These are phyloP conservation scores for Corinectria fuckeliana DNA, from an alignment of 2,329 filamentous ascomycete genomes.

Conservation along the genomic window DNA sequence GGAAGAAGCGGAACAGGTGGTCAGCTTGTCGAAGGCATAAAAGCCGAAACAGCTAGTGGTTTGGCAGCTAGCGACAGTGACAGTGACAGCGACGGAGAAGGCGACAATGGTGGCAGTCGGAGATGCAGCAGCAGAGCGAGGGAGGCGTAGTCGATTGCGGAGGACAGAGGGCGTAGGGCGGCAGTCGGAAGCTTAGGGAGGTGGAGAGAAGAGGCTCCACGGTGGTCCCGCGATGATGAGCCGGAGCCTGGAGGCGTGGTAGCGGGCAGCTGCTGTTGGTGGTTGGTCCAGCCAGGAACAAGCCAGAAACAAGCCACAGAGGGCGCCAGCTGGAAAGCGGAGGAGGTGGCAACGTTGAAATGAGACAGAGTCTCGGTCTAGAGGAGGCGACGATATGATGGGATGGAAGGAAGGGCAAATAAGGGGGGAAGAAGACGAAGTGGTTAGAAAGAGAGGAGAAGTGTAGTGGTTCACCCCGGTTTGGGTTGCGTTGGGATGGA, in stretches of 20 bases:
- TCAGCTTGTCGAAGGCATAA: constrained; percentile 37
- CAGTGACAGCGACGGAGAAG: not conserved
- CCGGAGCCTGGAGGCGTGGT: not conserved
- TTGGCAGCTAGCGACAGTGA: constrained; percentile 5
- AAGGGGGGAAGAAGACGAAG: not conserved
- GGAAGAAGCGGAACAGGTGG: constrained; percentile 16
- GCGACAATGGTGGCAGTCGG: constrained; percentile 2
- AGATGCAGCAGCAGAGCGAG: constrained; percentile 1
- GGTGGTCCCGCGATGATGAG: constrained; percentile 19
- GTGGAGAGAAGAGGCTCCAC: constrained; percentile 6
- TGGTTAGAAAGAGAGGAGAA: not conserved
- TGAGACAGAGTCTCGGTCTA: constrained; percentile 29
- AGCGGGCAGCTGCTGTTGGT: not conserved
- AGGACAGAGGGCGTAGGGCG: not conserved
- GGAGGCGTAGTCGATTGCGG: constrained; percentile 3
- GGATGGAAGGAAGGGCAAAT: constrained; percentile 1
- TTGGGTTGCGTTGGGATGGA: not conserved
- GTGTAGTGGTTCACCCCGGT: not conserved
- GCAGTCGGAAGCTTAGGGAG: constrained; percentile 11
- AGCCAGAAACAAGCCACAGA: constrained; percentile 25
- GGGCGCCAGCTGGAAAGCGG: constrained; percentile 4
- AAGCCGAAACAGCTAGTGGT: constrained; percentile 28
- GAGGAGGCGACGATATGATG: not conserved
- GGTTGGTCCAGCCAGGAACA: not conserved
- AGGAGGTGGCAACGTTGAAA: constrained; percentile 16